Base-by-base conservation (phyloP, 2,329 filamentous ascomycete species). In the Botrytis fabae region DNA sequence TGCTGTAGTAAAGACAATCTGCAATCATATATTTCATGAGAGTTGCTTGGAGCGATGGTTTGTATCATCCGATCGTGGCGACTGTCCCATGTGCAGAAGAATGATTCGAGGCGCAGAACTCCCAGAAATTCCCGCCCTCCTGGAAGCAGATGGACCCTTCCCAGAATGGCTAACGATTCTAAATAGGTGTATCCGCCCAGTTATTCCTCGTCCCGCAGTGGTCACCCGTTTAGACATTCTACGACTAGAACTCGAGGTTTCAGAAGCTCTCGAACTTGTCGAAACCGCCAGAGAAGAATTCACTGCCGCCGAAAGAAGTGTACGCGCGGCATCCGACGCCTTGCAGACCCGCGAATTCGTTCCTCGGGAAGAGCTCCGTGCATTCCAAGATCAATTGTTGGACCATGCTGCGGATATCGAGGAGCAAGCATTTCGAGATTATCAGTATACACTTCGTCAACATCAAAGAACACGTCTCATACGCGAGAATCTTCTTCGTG, bases 211-310 rank as follows among this genome's bases (percentile, higher is more conserved):
- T n/a, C 48, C 48, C 2, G 25, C n/a, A 54, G 4, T 1, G 10
- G 14, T 16, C 48, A 54, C 48, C 12, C 0, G 2, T 54, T 12
- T 6, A n/a, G 25, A 16, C 10, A 2, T 54, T 5, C 1, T 0
- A 54, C 48, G 48, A 54, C 48, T 54, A 16, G 12, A 54, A 28
- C 2, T 16, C 48, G 48, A 25, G 12, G 5, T 16, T 28, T 0
- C 8, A 2, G 25, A 54, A 12, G 48, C 25, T 7, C 48, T 25
- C 7, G 48, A 12, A 14, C 25, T 25, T 54, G 25, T 54, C 25
- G 25, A 7, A 54, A n/a, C 48, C 12, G 48, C 48, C 4, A 54
- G 48, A n/a, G 25, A 54, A 16, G 25, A 54, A n/a, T 28, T 28
- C 48, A 7, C 7, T 5, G 3, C 16, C 12, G 0, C 48, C 48